phyloP scores from a whole-genome alignment of 1,284 basidiomycete genomes.

The Austroboletus novae-zelandiae region DNA sequence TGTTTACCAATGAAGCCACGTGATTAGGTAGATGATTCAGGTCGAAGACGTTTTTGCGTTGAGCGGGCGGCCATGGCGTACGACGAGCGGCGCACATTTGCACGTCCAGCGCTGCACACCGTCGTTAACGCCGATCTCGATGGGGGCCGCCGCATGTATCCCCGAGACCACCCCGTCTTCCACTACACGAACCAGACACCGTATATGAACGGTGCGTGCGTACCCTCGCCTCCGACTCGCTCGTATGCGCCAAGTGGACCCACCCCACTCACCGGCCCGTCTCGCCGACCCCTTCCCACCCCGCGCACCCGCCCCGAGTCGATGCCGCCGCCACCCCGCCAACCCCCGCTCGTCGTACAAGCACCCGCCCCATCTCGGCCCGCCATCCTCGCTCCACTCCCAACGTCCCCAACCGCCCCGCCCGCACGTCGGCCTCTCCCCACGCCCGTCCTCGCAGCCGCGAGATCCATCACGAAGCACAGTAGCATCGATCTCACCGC shows the following conservation, averaged over 20 bases:
- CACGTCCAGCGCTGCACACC: slow-evolving; percentile 6
- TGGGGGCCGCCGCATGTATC: slow-evolving; percentile 2
- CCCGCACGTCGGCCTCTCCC: slow-evolving; percentile 27
- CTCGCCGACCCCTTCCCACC: slow-evolving; percentile 29
- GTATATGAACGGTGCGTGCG: neutral
- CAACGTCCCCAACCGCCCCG: slow-evolving; percentile 16
- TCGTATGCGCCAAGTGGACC: slow-evolving; percentile 6
- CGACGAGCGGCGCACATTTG: slow-evolving; percentile 20
- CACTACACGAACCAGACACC: slow-evolving; percentile 15
- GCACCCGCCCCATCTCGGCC: slow-evolving; percentile 32
- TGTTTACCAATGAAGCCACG: slow-evolving; percentile 19
- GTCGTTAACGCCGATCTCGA: slow-evolving; percentile 12
- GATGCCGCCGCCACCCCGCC: slow-evolving; percentile 23
- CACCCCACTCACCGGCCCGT: slow-evolving; percentile 15
- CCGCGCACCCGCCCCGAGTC: slow-evolving; percentile 33
- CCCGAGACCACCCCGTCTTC: slow-evolving; percentile 17
- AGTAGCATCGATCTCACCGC: slow-evolving; percentile 23
- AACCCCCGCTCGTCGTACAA: slow-evolving; percentile 27
- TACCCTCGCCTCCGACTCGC: slow-evolving; percentile 6
- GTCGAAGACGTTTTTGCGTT: slow-evolving; percentile 6
- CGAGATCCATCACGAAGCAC: slow-evolving; percentile 18
- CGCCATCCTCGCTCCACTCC: slow-evolving; percentile 24
- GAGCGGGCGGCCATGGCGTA: slow-evolving; percentile 16
- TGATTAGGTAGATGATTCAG: slow-evolving; percentile 6
- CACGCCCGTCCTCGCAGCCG: slow-evolving; percentile 15